These are phyloP conservation scores for Thozetella sp. DNA, from an alignment of 495 filamentous ascomycete species.

Conservation along the genomic window DNA sequence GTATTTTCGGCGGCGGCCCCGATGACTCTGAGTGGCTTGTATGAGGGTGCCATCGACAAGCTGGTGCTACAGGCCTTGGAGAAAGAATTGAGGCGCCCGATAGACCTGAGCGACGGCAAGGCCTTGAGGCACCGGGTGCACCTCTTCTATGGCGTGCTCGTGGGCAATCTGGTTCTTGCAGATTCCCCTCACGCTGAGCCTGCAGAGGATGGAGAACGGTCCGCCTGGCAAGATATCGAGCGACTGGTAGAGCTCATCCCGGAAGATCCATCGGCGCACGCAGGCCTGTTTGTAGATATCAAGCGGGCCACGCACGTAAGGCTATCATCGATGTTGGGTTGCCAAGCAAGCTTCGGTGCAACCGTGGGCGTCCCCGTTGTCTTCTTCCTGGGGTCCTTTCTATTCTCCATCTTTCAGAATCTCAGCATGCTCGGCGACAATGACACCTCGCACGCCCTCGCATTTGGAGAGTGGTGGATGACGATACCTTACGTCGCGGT, in stretches of 20 bases:
- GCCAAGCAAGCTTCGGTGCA: constrained; percentile 34
- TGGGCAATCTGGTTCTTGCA: not conserved
- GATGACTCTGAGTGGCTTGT: constrained; percentile 30
- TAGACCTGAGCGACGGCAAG: not conserved
- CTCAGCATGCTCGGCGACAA: constrained; percentile 36
- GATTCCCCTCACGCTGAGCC: not conserved
- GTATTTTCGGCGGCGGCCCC: constrained; percentile 28
- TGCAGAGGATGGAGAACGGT: not conserved
- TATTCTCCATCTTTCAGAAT: constrained; percentile 36
- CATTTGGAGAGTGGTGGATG: constrained; percentile 46
- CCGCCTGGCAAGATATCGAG: not conserved
- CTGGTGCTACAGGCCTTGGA: constrained; percentile 9
- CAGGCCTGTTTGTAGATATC: not conserved
- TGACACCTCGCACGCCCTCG: constrained; percentile 40
- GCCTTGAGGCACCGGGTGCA: not conserved
- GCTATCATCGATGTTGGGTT: constrained; percentile 10
- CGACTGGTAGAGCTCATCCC: not conserved
- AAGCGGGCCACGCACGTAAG: not conserved
- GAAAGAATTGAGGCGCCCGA: not conserved
- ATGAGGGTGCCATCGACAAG: constrained; percentile 29
- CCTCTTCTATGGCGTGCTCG: constrained; percentile 3
- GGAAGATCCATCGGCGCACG: not conserved
- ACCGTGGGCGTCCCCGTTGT: constrained; percentile 46
- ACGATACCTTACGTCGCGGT: constrained; percentile 23
- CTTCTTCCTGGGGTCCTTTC: constrained; percentile 44